Evolutionary conservation across 2,329 filamentous ascomycete species (phyloP).

Genomic region (Venturia oleaginea): DNA sequence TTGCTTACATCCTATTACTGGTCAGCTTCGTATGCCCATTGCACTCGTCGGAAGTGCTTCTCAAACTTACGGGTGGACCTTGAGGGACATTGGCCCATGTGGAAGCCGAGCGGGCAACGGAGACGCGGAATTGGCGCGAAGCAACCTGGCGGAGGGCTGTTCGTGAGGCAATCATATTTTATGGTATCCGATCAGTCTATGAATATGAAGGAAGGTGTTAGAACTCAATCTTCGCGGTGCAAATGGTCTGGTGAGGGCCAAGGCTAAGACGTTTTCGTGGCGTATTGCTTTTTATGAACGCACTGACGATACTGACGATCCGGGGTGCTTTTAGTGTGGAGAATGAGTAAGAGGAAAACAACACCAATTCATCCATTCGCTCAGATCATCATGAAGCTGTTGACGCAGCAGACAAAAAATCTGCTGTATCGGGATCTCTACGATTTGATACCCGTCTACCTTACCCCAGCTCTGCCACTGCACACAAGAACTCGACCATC

Average conservation of each 20-base stretch:
- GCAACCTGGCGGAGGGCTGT: slow-evolving; percentile 22
- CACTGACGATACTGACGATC: too few relatives aligned
- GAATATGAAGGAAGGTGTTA: background rate
- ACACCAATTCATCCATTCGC: background rate
- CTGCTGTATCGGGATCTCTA: slow-evolving; percentile 9
- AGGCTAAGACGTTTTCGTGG: background rate
- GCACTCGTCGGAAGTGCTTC: background rate
- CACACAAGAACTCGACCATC: background rate
- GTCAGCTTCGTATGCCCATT: background rate
- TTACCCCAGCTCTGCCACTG: background rate
- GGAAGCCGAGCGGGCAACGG: slow-evolving; percentile 55
- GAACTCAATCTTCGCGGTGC: background rate
- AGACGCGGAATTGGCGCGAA: slow-evolving; percentile 23
- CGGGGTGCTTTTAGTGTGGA: background rate
- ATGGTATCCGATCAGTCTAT: background rate
- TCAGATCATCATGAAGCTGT: background rate
- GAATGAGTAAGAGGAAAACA: background rate
- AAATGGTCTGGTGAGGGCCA: background rate
- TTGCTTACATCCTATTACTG: slow-evolving; percentile 25
- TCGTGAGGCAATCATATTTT: slow-evolving; percentile 9
- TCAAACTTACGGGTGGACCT: slow-evolving; percentile 74
- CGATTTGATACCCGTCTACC: slow-evolving; percentile 5
- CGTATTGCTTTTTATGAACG: slow-evolving; percentile 2
- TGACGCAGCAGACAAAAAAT: background rate
- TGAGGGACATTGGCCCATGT: slow-evolving; percentile 88